A percentile compares a stretch with the other conserved stretches of the same genome.
Evolutionary conservation across 2,329 filamentous ascomycete species (phyloP).

Genomic region (Aspergillus quadrilineatus): DNA sequence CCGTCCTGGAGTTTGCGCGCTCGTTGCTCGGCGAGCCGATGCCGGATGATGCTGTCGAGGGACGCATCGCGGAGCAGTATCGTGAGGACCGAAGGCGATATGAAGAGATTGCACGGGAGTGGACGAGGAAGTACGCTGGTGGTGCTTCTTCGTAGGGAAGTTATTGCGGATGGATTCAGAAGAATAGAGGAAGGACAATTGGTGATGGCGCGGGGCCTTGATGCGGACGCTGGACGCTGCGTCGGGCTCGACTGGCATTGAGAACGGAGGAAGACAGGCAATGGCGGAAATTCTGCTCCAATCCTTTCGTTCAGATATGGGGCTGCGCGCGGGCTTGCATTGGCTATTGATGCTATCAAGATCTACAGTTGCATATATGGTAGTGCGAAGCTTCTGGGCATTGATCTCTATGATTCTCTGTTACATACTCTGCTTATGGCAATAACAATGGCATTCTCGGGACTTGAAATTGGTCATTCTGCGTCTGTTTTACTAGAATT

Average conservation of each 20-base stretch:
- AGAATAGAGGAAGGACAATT: background rate
- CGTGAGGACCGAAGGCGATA: slow-evolving; percentile 66
- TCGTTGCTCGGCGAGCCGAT: slow-evolving; percentile 76
- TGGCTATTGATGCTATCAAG: background rate
- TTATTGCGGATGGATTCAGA: background rate
- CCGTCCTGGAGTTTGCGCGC: slow-evolving; percentile 74
- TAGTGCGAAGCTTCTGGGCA: background rate
- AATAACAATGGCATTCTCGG: slow-evolving; percentile 3
- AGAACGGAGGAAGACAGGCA: background rate
- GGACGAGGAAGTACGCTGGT: slow-evolving; percentile 69
- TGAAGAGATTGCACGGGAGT: slow-evolving; percentile 71
- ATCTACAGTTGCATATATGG: background rate
- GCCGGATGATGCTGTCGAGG: slow-evolving; percentile 85
- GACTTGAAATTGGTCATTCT: background rate
- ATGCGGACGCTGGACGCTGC: slow-evolving; percentile 15
- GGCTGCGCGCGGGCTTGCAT: background rate
- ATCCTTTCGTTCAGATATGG: background rate
- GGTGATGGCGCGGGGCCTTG: background rate
- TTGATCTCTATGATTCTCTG: background rate
- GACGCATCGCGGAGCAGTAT: slow-evolving; percentile 81
- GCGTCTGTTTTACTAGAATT: background rate
- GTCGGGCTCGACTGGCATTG: slow-evolving; percentile 4
- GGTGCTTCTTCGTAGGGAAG: slow-evolving; percentile 24
- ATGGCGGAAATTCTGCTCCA: background rate
- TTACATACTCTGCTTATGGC: background rate